phyloP scores from a whole-genome alignment of 2,329 filamentous ascomycete species.

The Colletotrichum horii region DNA sequence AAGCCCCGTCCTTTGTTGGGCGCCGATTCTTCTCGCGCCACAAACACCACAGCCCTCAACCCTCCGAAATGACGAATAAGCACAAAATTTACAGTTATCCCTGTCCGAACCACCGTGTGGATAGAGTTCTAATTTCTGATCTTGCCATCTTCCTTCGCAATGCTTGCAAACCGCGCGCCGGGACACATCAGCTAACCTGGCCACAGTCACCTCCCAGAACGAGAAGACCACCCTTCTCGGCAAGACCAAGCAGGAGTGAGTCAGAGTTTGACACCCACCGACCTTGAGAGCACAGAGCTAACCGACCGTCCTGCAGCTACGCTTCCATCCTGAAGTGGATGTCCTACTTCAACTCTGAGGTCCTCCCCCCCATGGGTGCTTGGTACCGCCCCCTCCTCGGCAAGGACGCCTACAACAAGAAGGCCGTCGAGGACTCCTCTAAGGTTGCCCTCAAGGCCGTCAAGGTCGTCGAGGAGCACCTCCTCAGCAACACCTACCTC shows the following conservation, averaged over 20 bases:
- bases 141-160: slow-evolving; percentile 29
- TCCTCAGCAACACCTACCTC: slow-evolving; percentile 92
- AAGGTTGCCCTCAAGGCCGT: slow-evolving; percentile 74
- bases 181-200: slow-evolving; percentile 32
- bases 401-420: slow-evolving; percentile 93
- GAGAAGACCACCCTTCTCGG: slow-evolving; percentile 99
- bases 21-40: neutral
- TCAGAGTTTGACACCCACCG: slow-evolving; percentile 18
- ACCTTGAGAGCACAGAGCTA: slow-evolving; percentile 24
- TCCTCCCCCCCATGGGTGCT: slow-evolving; percentile 73
- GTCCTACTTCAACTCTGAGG: slow-evolving; percentile 93
- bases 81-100: slow-evolving; percentile 92
- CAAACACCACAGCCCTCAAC: neutral
- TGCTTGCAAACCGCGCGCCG: slow-evolving; percentile 11
- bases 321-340: slow-evolving; percentile 98
- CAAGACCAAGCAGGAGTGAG: slow-evolving; percentile 99
- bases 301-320: slow-evolving; percentile 58
- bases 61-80: slow-evolving; percentile 70
- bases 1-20: slow-evolving; percentile 19
- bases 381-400: slow-evolving; percentile 92
- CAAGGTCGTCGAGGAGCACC: slow-evolving; percentile 81
- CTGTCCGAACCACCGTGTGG: slow-evolving; percentile 90
- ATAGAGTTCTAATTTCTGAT: slow-evolving; percentile 87
- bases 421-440: slow-evolving; percentile 81
- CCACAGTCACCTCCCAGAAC: slow-evolving; percentile 94